Evolutionary conservation across 257 asterid species (phyloP).

Genomic region (Paulownia fortunei): DNA sequence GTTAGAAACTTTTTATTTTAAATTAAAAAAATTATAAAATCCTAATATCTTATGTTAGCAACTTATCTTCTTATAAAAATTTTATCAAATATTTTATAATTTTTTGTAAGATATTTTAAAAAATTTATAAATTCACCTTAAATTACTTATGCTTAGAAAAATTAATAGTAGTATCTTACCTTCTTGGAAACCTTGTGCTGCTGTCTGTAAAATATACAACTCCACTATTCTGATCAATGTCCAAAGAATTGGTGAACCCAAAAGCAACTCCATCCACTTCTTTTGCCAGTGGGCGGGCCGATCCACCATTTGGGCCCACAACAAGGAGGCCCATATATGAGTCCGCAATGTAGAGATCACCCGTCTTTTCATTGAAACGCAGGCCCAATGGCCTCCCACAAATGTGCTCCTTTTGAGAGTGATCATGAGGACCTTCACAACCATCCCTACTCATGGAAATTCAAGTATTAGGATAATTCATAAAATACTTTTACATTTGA

Average conservation of each 20-base stretch:
- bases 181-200: conserved; percentile 61
- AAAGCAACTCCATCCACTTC: conserved; percentile 46
- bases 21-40: too few relatives aligned
- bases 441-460: conserved; percentile 38
- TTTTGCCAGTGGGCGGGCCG: conserved; percentile 47
- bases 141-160: too few relatives aligned
- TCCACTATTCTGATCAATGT: conserved; percentile 56
- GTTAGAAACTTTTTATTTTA: too few relatives aligned
- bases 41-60: too few relatives aligned
- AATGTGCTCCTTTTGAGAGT: conserved; percentile 47
- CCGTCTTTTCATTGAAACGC: conserved; percentile 46
- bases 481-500: too few relatives aligned
- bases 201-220: conserved; percentile 72
- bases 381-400: conserved; percentile 94
- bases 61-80: too few relatives aligned
- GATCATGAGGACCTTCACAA: conserved; percentile 51
- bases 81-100: too few relatives aligned
- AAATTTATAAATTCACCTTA: too few relatives aligned
- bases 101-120: too few relatives aligned
- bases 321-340: conserved; percentile 75
- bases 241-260: conserved; percentile 67
- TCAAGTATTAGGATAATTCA: not conserved
- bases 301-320: conserved; percentile 70
- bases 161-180: conserved; percentile 41
- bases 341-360: conserved; percentile 71